phyloP scores from a whole-genome alignment of 2,329 filamentous ascomycete genomes.

The Fusarium mangiferae region DNA sequence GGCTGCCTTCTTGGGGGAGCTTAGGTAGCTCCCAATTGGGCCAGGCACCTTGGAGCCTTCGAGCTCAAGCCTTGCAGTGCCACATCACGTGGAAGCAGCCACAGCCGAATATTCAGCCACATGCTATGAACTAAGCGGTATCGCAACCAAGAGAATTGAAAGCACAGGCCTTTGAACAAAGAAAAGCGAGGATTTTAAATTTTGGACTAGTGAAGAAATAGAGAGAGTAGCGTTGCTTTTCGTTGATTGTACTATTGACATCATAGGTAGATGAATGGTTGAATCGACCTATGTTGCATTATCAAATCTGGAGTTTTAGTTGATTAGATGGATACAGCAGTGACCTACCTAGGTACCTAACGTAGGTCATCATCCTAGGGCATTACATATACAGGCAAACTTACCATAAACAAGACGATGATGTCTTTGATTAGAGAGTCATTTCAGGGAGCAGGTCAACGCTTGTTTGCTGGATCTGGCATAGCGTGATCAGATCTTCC shows the following conservation, averaged over 20 bases:
- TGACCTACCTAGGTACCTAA: neutral
- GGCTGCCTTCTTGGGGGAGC: constrained; percentile 46
- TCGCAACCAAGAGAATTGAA: neutral
- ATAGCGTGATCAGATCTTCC: constrained; percentile 7
- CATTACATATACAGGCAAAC: neutral
- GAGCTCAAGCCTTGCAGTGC: constrained; percentile 31
- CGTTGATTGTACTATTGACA: constrained; percentile 8
- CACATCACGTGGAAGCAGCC: constrained; percentile 32
- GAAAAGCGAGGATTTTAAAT: neutral
- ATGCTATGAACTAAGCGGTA: neutral
- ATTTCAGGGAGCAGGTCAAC: neutral
- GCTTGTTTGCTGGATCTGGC: neutral
- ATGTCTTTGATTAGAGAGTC: neutral
- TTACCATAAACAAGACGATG: neutral
- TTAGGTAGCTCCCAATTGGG: constrained; percentile 47
- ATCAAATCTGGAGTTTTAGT: neutral
- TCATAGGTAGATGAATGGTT: constrained; percentile 8
- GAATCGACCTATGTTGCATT: neutral
- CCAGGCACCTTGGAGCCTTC: constrained; percentile 20
- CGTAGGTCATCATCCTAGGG: neutral
- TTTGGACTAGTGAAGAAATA: neutral
- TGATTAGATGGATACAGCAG: no score
- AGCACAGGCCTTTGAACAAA: constrained; percentile 2
- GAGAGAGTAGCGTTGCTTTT: constrained; percentile 7
- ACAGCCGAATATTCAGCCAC: constrained; percentile 22